Base-by-base conservation (phyloP, 78 protist genomes). In the Dictyostelium firmibasis region DNA sequence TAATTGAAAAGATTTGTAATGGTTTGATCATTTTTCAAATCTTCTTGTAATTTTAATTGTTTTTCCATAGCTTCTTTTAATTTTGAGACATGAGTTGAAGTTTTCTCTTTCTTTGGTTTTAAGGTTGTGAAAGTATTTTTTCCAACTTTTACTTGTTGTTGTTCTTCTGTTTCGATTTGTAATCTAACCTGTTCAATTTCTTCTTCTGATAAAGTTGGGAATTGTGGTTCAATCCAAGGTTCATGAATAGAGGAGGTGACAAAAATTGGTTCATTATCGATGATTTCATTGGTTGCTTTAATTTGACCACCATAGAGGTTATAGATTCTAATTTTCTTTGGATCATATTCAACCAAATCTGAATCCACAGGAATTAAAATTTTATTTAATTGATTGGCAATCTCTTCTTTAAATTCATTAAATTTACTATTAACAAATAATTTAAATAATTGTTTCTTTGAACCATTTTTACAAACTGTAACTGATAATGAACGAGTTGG, bases 281-380 rank as follows among this genome's bases (percentile, higher is more conserved):
- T 20, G 16, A 85, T 75, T 53, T 85, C 92, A 14, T 53, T 20
- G 2, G 84, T 33, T 13, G 23, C 16, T 33, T 35, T 41, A 85
- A 85, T 85, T 74, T 74, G 81, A 29, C 84, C 77, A 31, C 83
- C 83, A 23, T 85, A 69, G 14, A 44, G 41, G 53, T 62, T 85
- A 67, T 57, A 75, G 53, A 85, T 31, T 29, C 36, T 47, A 31
- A 85, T 27, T 44, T 85, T 75, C 11, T 50, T 72, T 31, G 70
- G 0, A 50, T 43, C 92, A 53, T 16, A 18, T 72, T 27, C 47
- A 33, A 33, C 79, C 9, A 16, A 33, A 67, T 67, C 75, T 67
- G 36, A 33, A 67, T 67, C 23, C 0, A 11, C 35, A 10, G 75
- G 35, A 67, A 67, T 27, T 67, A 67, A 67, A 27, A 3, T 2